Conservation (phyloP, 2,329 filamentous ascomycete genomes). For the Diplocarpon rosae region DNA sequence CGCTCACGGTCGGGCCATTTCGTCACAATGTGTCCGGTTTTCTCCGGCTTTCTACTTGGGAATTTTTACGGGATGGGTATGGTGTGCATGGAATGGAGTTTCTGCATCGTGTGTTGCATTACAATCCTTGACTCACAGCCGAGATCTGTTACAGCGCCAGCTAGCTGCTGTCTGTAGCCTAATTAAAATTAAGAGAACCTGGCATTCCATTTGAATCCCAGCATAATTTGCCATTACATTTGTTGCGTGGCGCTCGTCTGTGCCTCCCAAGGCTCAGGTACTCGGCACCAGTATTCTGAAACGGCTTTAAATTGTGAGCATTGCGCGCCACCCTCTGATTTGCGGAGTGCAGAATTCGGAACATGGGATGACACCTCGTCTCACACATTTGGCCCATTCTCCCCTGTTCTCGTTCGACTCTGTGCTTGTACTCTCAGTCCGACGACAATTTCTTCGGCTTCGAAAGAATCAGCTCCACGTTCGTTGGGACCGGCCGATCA, state of each 20-base stretch:
- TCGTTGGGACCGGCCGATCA: background rate
- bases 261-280: background rate
- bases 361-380: too few relatives aligned
- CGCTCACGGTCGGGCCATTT: background rate
- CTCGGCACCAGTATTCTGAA: too few relatives aligned
- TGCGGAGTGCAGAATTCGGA: too few relatives aligned
- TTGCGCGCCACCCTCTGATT: too few relatives aligned
- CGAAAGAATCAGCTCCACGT: background rate
- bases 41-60: background rate
- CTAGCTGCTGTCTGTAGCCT: background rate
- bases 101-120: conserved; percentile 1
- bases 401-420: too few relatives aligned
- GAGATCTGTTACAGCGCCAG: background rate
- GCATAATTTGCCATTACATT: background rate
- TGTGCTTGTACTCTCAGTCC: background rate
- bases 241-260: background rate
- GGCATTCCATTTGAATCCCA: background rate
- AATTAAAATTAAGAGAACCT: background rate
- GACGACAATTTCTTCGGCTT: background rate
- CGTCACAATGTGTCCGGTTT: background rate
- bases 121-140: background rate
- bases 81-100: conserved; percentile 1
- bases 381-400: too few relatives aligned
- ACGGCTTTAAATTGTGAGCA: too few relatives aligned
- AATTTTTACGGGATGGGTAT: background rate